These are phyloP conservation scores for Austroboletus novae-zelandiae DNA, from an alignment of 1,284 basidiomycete genomes.

Conservation along the genomic window DNA sequence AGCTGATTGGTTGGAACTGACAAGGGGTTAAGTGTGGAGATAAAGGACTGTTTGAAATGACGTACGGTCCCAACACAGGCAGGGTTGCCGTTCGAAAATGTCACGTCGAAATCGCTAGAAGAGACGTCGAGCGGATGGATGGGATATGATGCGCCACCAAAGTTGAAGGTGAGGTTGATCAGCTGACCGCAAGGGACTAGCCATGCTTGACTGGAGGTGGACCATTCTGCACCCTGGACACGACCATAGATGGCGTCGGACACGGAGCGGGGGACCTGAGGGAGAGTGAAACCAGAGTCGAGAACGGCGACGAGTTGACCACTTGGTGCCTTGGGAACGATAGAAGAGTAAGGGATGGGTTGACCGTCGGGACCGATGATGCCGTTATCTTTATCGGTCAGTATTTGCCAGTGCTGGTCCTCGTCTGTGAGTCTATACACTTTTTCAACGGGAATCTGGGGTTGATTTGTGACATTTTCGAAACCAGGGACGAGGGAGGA, in stretches of 20 bases:
- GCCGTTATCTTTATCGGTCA: constrained; percentile 58
- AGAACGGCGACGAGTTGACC: constrained; percentile 69
- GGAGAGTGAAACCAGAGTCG: constrained; percentile 70
- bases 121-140: constrained; percentile 72
- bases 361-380: constrained; percentile 72
- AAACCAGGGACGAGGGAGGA: constrained; percentile 52
- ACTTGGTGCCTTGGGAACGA: constrained; percentile 62
- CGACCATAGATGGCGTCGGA: constrained; percentile 80
- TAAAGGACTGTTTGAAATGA: constrained; percentile 10
- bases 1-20: constrained; percentile 79
- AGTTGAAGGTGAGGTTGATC: constrained; percentile 67
- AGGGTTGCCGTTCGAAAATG: constrained; percentile 53
- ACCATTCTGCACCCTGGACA: constrained; percentile 70
- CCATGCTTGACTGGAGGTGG: constrained; percentile 58
- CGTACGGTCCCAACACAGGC: constrained; percentile 69
- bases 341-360: constrained; percentile 56
- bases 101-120: constrained; percentile 59
- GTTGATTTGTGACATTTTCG: constrained; percentile 58
- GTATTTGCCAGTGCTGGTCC: constrained; percentile 78
- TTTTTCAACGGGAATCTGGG: constrained; percentile 64
- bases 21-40: constrained; percentile 3
- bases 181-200: constrained; percentile 70
- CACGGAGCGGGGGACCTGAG: constrained; percentile 69
- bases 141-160: constrained; percentile 65
- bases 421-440: constrained; percentile 38